A percentile compares a stretch with the other conserved stretches of the same genome.
Evolutionary conservation across 2,329 filamentous ascomycete genomes (phyloP).

Genomic region (Aspergillus sp.): DNA sequence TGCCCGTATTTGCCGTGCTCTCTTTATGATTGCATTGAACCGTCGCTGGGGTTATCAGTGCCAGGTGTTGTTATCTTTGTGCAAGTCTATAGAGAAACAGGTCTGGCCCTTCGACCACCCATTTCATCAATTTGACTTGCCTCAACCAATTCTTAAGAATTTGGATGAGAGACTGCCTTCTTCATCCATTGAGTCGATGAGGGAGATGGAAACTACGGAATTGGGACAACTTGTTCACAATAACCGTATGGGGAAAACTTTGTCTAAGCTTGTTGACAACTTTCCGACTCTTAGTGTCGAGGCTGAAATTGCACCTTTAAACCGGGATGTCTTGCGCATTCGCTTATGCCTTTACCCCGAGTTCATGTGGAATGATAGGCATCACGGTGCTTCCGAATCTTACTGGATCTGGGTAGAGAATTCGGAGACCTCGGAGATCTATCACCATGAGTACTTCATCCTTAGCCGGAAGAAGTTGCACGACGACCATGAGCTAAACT

Average conservation of each 20-base stretch:
- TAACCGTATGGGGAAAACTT: slow-evolving; percentile 72
- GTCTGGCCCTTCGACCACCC: slow-evolving; percentile 95
- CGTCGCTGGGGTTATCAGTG: slow-evolving; percentile 94
- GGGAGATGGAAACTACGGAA: slow-evolving; percentile 88
- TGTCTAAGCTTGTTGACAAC: slow-evolving; percentile 74
- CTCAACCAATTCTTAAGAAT: slow-evolving; percentile 73
- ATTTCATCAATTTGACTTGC: slow-evolving; percentile 87
- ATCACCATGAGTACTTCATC: slow-evolving; percentile 96
- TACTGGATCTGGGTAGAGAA: slow-evolving; percentile 99
- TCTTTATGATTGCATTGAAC: slow-evolving; percentile 97
- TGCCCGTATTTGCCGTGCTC: slow-evolving; percentile 82
- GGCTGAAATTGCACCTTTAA: slow-evolving; percentile 89
- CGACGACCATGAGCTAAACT: slow-evolving; percentile 95
- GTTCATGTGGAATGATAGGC: slow-evolving; percentile 87
- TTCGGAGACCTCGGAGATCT: slow-evolving; percentile 94
- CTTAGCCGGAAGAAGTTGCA: slow-evolving; percentile 81
- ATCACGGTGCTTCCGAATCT: slow-evolving; percentile 89
- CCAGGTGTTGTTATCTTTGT: slow-evolving; percentile 78
- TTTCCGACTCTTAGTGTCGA: slow-evolving; percentile 90
- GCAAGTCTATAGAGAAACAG: slow-evolving; percentile 94
- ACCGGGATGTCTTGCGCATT: slow-evolving; percentile 89
- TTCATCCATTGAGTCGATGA: slow-evolving; percentile 70
- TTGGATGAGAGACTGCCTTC: slow-evolving; percentile 72
- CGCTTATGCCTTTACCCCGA: slow-evolving; percentile 79
- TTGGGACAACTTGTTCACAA: slow-evolving; percentile 91